Evolutionary conservation across 257 asterid genomes (phyloP), one percentile per base, ranked within the genome.

Genomic region (Penstemon newberryi): DNA sequence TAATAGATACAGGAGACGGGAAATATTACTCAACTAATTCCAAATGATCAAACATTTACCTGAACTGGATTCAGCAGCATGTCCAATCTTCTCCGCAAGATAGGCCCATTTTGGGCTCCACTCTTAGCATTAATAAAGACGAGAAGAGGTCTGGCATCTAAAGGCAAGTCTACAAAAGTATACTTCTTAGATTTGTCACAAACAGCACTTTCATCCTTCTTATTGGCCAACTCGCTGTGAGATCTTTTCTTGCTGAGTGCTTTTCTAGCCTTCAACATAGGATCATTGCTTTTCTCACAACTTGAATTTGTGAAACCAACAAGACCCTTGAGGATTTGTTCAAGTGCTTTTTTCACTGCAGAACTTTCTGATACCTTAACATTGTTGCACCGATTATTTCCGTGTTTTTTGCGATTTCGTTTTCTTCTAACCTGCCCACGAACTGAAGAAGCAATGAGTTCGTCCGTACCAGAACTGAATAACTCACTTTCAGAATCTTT

Each of bases 41-140:
- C 33, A 25, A 38, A 59, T 54, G 56, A 50, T 38, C 66, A 75
- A 57, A 68, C 60, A 25, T 63, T 62, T 79, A 87, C 96, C 96
- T 89, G 96, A 60, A 84, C 82, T 71, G 96, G 96, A 67, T 89
- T 89, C 80, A 87, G 76, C 67, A 89, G 81, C 91, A 84, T 81
- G 79, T 86, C 87, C 81, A 89, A 75, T 76, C 91, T 82, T 75
- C 93, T 82, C 45, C 83, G 80, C 70, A 89, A 85, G 73, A 83
- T 61, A 69, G 81, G 86, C 72, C 96, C 96, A 61, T 83, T 89
- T 75, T 84, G 92, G 11, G 91, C 92, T 66, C 96, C 96, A 76
- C 96, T 89, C 80, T 82, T 89, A 59, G 86, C 81, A 78, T 89
- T 89, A 52, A 89, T 82, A 63, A 89, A 87, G 63, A 89, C 95